Evolutionary conservation across 345 rosid genomes (phyloP).

Genomic region (Hibiscus mutabilis): DNA sequence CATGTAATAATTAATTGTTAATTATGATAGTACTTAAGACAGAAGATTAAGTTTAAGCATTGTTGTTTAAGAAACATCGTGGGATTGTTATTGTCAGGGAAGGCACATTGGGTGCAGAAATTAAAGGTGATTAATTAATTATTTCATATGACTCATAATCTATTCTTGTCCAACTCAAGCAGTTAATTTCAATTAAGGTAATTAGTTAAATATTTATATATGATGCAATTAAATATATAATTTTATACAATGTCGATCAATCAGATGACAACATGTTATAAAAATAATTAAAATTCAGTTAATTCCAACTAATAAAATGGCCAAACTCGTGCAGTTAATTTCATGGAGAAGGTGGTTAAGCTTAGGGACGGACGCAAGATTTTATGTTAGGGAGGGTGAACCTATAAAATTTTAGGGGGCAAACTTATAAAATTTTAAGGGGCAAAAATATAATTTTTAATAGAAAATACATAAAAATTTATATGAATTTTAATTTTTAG

Average conservation of each 20-base stretch:
- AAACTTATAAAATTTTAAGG: too few species aligned
- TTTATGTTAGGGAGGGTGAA: too few species aligned
- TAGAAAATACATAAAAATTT: too few species aligned
- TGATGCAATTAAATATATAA: too few species aligned
- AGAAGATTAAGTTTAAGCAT: constrained; percentile 32
- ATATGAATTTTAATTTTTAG: too few species aligned
- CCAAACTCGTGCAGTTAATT: neutral
- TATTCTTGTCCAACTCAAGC: neutral
- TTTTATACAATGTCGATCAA: too few species aligned
- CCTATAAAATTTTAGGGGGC: too few species aligned
- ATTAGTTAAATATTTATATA: neutral
- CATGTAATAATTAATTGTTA: neutral
- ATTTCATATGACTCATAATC: constrained; percentile 30
- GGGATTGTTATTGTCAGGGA: neutral
- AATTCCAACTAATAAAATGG: too few species aligned
- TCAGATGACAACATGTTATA: too few species aligned
- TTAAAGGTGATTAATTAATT: constrained; percentile 36
- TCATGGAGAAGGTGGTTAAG: constrained; percentile 1
- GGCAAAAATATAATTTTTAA: too few species aligned
- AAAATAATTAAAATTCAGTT: too few species aligned
- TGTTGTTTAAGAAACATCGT: constrained; percentile 10
- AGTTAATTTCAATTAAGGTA: neutral
- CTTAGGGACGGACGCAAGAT: too few species aligned
- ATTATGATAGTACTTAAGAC: constrained; percentile 26
- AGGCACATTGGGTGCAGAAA: constrained; percentile 39